These are phyloP conservation scores for Nyssa sinensis DNA, from an alignment of 148 eudicot genomes.

Conservation along the genomic window DNA sequence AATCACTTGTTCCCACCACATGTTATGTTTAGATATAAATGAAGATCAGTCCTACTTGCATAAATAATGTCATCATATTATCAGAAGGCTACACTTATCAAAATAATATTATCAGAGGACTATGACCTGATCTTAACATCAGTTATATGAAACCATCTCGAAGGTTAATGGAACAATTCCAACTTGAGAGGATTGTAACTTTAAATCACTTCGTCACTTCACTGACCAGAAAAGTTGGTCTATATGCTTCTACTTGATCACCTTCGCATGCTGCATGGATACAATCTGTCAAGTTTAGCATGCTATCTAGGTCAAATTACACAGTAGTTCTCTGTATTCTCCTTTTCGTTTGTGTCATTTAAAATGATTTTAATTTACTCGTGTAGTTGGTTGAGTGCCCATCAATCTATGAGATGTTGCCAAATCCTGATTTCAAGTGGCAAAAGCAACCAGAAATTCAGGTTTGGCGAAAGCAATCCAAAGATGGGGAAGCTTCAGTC, in stretches of 20 bases:
- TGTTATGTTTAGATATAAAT: too few species aligned
- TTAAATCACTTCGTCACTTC: neutral
- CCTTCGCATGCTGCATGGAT: neutral
- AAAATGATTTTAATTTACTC: neutral
- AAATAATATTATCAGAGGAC: too few species aligned
- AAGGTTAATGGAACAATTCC: too few species aligned
- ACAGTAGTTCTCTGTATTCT: neutral
- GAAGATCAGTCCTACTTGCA: too few species aligned
- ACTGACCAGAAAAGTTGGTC: neutral
- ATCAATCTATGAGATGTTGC: slow-evolving; percentile 88
- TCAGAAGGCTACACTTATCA: too few species aligned
- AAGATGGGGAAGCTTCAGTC: slow-evolving; percentile 45
- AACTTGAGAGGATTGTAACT: neutral
- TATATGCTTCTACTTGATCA: neutral
- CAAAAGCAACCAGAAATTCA: slow-evolving; percentile 64
- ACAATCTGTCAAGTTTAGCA: neutral
- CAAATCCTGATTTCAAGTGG: slow-evolving; percentile 81
- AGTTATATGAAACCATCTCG: neutral
- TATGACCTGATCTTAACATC: too few species aligned
- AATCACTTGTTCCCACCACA: too few species aligned
- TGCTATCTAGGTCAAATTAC: neutral
- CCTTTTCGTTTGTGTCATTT: neutral
- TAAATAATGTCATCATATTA: too few species aligned
- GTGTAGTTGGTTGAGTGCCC: slow-evolving; percentile 89
- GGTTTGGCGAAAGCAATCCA: slow-evolving; percentile 62